Evolutionary conservation across 257 asterid genomes (phyloP).

Genomic region (Gentiana macrophylla): DNA sequence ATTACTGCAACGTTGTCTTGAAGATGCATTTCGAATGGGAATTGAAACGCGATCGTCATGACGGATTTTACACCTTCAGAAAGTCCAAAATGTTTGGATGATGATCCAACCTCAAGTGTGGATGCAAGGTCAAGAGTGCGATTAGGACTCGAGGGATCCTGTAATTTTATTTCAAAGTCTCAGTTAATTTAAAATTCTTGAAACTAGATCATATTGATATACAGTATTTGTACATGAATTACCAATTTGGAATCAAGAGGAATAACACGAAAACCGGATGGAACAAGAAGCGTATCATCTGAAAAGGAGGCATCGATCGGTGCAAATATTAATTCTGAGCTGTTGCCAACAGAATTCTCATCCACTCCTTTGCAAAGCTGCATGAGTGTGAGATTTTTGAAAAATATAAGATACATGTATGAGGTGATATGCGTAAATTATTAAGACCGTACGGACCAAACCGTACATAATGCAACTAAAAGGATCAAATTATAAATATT

Average conservation of each 20-base stretch:
- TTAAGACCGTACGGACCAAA: too few species aligned
- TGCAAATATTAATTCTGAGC: constrained; percentile 87
- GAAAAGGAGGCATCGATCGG: constrained; percentile 96
- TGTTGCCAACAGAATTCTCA: constrained; percentile 67
- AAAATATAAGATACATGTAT: too few species aligned
- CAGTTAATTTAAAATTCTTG: not conserved
- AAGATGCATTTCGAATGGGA: constrained; percentile 78
- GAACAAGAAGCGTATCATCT: constrained; percentile 95
- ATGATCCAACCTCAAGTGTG: constrained; percentile 68
- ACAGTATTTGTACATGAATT: constrained; percentile 6
- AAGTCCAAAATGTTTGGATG: constrained; percentile 33
- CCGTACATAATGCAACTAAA: too few species aligned
- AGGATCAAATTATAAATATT: not conserved
- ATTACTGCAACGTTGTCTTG: constrained; percentile 75
- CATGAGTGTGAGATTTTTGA: not conserved
- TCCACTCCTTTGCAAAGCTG: constrained; percentile 95
- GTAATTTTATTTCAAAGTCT: not conserved
- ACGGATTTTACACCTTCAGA: constrained; percentile 53
- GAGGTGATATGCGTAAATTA: too few species aligned
- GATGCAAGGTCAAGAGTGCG: constrained; percentile 95
- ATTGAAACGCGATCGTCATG: constrained; percentile 95
- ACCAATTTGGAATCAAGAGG: constrained; percentile 74
- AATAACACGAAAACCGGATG: constrained; percentile 93
- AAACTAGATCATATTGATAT: not conserved
- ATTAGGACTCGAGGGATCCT: constrained; percentile 76